Base-by-base conservation (phyloP, 352 stramenopile genomes). In the Phytophthora sp. region DNA sequence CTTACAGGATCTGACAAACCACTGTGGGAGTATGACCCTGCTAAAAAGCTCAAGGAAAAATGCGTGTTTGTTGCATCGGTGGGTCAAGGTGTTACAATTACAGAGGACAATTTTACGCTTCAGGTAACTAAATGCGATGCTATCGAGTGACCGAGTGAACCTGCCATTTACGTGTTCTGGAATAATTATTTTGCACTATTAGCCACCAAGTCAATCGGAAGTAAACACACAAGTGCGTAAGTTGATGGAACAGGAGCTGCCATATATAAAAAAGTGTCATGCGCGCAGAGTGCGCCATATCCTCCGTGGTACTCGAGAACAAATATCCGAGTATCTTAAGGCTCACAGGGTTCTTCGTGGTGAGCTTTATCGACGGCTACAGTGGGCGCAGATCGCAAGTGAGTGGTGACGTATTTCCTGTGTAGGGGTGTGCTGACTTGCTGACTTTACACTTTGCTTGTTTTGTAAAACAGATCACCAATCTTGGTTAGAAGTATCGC, bases 241-340 rank as follows among this genome's bases (percentile, higher is more conserved):
- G 5, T 39, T 82, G 34, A 62, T 87, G 21, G 58, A 70, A 4
- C 41, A 72, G 21, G 63, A 77, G 10, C 28, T 77, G 10, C 65
- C 64, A 7, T 32, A 62, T 2, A 54, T 89, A 17, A 49, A 87
- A 54, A 31, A 58, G 34, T 87, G 79, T 34, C 74, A 88, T 61
- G 55, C 59, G 27, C 59, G 58, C 34, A 64, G 78, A 54, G 71
- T 88, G 21, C 55, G 53, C 9, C 60, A 73, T 39, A 66, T 78
- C 27, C 34, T 88, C 10, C 31, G 28, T 15, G 49, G 64, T 15
- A 82, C 71, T 39, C 66, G 78, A 21, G 66, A 60, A 5, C 61
- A 77, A 4, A 28, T 88, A 3, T 51, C 54, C 3, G 55, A 55
- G 39, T 72, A 76, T 54, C 17, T 74, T 10, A 21, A 56, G 12